These are phyloP conservation scores for Venturia aucupariae DNA, from an alignment of 2,329 filamentous ascomycete genomes.

Conservation along the genomic window DNA sequence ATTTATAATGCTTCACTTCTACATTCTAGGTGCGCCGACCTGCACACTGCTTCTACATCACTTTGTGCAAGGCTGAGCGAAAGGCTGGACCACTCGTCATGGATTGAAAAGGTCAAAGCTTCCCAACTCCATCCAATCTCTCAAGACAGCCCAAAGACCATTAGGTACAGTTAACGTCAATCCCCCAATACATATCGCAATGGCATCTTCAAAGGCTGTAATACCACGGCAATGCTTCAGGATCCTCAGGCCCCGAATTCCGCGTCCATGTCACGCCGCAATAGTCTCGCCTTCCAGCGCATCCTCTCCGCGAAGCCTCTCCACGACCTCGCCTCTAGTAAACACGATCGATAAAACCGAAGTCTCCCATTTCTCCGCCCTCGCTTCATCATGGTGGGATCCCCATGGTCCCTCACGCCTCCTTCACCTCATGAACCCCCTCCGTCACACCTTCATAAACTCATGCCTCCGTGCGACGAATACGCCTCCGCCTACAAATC, in stretches of 20 bases:
- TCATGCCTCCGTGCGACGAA: slow-evolving; percentile 48
- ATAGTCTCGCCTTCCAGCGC: neutral
- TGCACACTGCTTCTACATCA: too few species aligned
- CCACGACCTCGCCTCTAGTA: neutral
- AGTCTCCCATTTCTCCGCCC: slow-evolving; percentile 86
- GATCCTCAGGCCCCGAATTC: neutral
- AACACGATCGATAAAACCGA: slow-evolving; percentile 70
- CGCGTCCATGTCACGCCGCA: neutral
- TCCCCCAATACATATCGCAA: neutral
- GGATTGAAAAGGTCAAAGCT: neutral
- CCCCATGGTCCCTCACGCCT: slow-evolving; percentile 84
- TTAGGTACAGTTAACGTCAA: neutral
- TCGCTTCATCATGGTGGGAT: slow-evolving; percentile 96
- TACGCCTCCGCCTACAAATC: slow-evolving; percentile 21
- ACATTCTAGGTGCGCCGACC: too few species aligned
- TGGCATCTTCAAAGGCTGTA: neutral
- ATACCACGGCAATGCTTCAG: neutral
- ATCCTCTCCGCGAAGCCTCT: neutral
- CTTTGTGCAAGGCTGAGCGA: neutral
- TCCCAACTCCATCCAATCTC: neutral
- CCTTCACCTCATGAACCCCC: slow-evolving; percentile 95
- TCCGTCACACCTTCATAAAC: slow-evolving; percentile 85
- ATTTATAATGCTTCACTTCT: too few species aligned
- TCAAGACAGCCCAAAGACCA: neutral
- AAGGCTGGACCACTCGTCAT: slow-evolving; percentile 6